phyloP scores from a whole-genome alignment of 2,329 filamentous ascomycete genomes.

The Calycina herbarum region DNA sequence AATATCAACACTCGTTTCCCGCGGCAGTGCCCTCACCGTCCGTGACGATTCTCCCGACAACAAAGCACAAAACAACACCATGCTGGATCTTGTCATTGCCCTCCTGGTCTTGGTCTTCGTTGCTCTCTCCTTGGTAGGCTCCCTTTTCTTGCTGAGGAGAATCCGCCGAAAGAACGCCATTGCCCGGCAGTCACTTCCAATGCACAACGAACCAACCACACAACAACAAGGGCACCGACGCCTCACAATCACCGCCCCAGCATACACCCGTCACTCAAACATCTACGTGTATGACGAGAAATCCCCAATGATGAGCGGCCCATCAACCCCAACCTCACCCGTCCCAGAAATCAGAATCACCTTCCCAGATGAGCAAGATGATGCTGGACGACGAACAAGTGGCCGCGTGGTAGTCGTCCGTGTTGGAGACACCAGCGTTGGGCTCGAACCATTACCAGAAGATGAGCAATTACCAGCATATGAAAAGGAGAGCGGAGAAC shows the following conservation, averaged over 20 bases:
- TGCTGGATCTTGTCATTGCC: slow-evolving; percentile 76
- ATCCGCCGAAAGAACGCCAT: slow-evolving; percentile 51
- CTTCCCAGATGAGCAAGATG: slow-evolving; percentile 93
- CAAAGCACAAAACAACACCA: slow-evolving; percentile 51
- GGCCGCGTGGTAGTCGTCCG: slow-evolving; percentile 89
- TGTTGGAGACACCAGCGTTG: slow-evolving; percentile 83
- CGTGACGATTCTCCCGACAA: slow-evolving; percentile 45
- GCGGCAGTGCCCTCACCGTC: slow-evolving; percentile 47
- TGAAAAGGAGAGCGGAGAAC: slow-evolving; percentile 72
- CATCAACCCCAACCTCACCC: slow-evolving; percentile 74
- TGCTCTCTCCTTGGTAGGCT: slow-evolving; percentile 64
- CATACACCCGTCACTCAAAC: slow-evolving; percentile 59
- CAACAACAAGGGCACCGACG: slow-evolving; percentile 46
- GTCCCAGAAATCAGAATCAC: slow-evolving; percentile 97
- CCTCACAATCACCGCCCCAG: slow-evolving; percentile 52
- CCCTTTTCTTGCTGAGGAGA: slow-evolving; percentile 72
- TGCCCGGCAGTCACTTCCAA: slow-evolving; percentile 59
- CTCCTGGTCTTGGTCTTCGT: slow-evolving; percentile 78
- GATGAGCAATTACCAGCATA: slow-evolving; percentile 84
- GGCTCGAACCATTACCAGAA: slow-evolving; percentile 78
- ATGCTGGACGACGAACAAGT: slow-evolving; percentile 75
- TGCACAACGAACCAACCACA: slow-evolving; percentile 57
- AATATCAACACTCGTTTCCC: slow-evolving; percentile 34
- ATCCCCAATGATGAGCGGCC: slow-evolving; percentile 73
- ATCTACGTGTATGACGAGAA: slow-evolving; percentile 80